These are phyloP conservation scores for Psilocybe mexicana DNA, from an alignment of 1,284 basidiomycete species.

Conservation along the genomic window DNA sequence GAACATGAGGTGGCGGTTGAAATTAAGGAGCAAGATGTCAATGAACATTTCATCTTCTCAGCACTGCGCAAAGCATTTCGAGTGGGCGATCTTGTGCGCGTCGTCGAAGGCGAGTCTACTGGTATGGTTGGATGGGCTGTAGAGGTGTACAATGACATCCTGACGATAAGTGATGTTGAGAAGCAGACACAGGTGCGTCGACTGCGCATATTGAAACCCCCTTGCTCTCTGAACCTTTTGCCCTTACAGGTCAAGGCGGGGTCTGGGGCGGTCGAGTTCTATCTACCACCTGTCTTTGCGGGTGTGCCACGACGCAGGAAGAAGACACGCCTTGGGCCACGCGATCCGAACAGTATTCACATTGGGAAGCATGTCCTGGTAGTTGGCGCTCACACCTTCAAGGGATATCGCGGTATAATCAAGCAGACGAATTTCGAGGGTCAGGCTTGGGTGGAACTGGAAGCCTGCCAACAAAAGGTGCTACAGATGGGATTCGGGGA, in stretches of 20 bases:
- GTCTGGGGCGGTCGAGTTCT: neutral
- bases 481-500: neutral
- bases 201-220: no score
- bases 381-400: neutral
- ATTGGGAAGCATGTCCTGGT: slow-evolving; percentile 10
- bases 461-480: neutral
- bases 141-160: neutral
- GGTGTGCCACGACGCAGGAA: neutral
- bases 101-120: neutral
- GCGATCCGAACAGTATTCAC: slow-evolving; percentile 4
- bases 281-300: neutral
- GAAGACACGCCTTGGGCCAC: neutral
- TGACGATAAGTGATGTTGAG: neutral
- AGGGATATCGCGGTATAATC: slow-evolving; percentile 6
- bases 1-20: slow-evolving; percentile 7
- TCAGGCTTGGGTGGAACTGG: neutral
- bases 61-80: neutral
- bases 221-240: no score
- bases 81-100: slow-evolving; percentile 5
- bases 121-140: slow-evolving; percentile 5
- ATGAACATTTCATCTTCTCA: neutral
- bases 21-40: neutral
- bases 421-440: slow-evolving; percentile 6
- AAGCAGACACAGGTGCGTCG: neutral
- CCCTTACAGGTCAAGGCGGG: neutral